A percentile compares a stretch with the other conserved stretches of the same genome.
Conservation (phyloP, 2,329 filamentous ascomycete species). For the Cladosporium sp. region DNA sequence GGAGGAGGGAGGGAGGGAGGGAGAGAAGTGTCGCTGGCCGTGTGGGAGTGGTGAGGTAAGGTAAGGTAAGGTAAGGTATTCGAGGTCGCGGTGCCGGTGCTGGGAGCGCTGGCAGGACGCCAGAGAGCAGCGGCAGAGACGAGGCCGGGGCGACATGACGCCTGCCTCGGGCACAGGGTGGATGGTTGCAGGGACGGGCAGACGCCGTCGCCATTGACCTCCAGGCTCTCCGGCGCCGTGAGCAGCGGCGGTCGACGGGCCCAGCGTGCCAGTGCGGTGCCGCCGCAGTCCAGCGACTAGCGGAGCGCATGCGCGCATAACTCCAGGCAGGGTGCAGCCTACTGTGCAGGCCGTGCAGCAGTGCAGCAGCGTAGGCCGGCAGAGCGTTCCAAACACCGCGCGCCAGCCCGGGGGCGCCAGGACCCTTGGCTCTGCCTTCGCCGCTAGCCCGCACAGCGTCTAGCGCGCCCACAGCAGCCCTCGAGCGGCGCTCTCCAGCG, state of each 20-base stretch:
- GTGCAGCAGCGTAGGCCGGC: not conserved
- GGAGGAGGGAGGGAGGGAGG: not conserved
- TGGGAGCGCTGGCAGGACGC: too few species aligned
- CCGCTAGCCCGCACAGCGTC: slow-evolving; percentile 1
- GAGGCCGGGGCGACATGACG: not conserved
- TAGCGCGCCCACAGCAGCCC: not conserved
- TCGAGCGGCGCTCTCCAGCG: not conserved
- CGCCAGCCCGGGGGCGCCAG: slow-evolving; percentile 8
- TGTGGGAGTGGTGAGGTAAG: too few species aligned
- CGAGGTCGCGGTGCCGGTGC: too few species aligned
- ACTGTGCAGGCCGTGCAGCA: not conserved
- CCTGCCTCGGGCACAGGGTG: not conserved
- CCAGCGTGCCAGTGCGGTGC: too few species aligned
- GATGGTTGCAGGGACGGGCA: not conserved
- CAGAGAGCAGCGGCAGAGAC: too few species aligned
- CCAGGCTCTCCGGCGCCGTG: not conserved
- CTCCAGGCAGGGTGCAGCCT: too few species aligned
- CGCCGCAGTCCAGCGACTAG: not conserved
- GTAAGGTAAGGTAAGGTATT: too few species aligned
- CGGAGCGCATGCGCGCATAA: not conserved
- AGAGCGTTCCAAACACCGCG: not conserved
- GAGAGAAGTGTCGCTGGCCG: not conserved
- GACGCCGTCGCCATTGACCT: not conserved
- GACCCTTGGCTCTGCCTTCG: slow-evolving; percentile 3
- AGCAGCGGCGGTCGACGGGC: not conserved